Evolutionary conservation across 2,329 filamentous ascomycete genomes (phyloP).

Genomic region (Tolypocladium cylindrosporum): DNA sequence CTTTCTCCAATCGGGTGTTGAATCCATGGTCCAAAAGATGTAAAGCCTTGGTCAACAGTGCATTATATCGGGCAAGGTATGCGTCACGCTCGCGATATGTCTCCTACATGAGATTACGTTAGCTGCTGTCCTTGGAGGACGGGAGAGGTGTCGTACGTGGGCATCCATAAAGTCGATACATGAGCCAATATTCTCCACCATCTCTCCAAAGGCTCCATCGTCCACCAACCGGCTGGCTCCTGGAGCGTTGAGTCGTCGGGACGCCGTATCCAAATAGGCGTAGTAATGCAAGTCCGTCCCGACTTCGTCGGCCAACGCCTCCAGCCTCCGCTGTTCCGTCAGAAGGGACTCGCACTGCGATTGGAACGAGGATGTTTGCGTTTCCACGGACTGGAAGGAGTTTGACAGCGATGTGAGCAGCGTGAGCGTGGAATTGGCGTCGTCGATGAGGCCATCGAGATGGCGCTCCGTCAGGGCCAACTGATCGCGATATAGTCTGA

Average conservation of each 20-base stretch:
- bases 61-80: conserved; percentile 79
- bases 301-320: conserved; percentile 72
- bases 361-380: conserved; percentile 87
- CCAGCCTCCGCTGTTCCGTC: conserved; percentile 68
- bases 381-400: conserved; percentile 80
- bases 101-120: conserved; percentile 35
- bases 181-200: conserved; percentile 76
- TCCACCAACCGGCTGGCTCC: conserved; percentile 80
- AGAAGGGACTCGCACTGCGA: conserved; percentile 84
- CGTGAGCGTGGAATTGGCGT: conserved; percentile 66
- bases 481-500: conserved; percentile 69
- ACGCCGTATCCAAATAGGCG: conserved; percentile 83
- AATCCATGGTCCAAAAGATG: conserved; percentile 52
- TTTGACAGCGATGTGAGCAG: conserved; percentile 70
- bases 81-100: conserved; percentile 79
- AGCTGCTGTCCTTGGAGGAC: background rate
- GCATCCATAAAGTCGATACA: conserved; percentile 88
- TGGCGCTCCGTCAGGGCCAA: conserved; percentile 72
- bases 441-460: conserved; percentile 66
- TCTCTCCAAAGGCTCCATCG: conserved; percentile 75
- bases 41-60: conserved; percentile 61
- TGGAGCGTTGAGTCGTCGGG: conserved; percentile 80
- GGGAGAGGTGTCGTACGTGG: conserved; percentile 48
- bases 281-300: conserved; percentile 92
- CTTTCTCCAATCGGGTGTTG: conserved; percentile 39